Percentiles rank a stretch among this genome's conserved stretches.
Evolutionary conservation across 169 alveolate genomes (phyloP).

Genomic region (Cyclospora cayetanensis): DNA sequence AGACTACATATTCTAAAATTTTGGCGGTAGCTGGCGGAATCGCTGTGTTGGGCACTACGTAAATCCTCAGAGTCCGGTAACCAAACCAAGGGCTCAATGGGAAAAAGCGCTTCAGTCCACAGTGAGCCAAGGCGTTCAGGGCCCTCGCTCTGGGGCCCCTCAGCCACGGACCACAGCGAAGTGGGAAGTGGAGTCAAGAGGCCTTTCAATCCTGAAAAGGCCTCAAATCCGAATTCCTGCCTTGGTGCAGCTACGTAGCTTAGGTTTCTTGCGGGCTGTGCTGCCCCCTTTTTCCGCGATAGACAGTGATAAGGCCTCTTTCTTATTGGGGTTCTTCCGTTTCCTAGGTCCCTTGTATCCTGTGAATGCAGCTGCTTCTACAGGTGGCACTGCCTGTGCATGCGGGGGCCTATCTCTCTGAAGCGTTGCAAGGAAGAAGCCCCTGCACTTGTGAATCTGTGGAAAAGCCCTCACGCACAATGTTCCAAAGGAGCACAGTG

Average conservation of each 20-base stretch:
- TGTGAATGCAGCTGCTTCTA: background rate
- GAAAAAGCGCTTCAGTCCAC: no score
- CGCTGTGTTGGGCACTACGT: no score
- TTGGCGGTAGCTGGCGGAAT: no score
- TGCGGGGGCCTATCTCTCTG: conserved; percentile 15
- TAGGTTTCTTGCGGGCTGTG: background rate
- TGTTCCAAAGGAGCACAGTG: conserved; percentile 9
- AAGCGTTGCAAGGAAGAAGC: conserved; percentile 77
- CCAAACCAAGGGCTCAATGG: no score
- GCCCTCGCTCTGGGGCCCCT: background rate
- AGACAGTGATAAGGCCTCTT: background rate
- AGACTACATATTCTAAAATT: no score
- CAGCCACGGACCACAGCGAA: background rate
- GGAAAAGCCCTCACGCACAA: conserved; percentile 67
- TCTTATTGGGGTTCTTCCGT: background rate
- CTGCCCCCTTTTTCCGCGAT: background rate
- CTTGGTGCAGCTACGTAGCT: conserved; percentile 38
- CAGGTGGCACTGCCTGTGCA: background rate
- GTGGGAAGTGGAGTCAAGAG: background rate
- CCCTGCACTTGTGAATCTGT: conserved; percentile 75
- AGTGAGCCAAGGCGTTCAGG: no score
- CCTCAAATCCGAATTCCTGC: conserved; percentile 42
- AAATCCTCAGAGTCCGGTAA: no score
- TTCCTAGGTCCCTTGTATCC: background rate
- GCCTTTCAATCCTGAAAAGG: background rate